Evolutionary conservation across 2,329 filamentous ascomycete genomes (phyloP).

Genomic region (Penicillium digitatum): DNA sequence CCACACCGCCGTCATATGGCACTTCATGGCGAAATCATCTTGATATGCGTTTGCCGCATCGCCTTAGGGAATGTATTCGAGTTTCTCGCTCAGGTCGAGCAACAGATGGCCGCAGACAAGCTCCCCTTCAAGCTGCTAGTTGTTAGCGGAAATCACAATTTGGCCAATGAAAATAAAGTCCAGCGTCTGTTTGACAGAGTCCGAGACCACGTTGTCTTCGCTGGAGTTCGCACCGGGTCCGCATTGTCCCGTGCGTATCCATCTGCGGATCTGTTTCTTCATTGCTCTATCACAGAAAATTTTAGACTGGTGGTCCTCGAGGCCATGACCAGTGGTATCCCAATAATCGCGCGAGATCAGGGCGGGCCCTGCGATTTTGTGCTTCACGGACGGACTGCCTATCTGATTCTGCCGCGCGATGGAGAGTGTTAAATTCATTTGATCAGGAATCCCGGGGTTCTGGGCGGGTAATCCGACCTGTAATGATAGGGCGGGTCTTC

Average conservation of each 20-base stretch:
- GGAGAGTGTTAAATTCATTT: conserved; percentile 55
- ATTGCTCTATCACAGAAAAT: conserved; percentile 68
- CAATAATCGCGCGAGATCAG: conserved; percentile 65
- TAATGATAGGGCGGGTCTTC: conserved; percentile 11
- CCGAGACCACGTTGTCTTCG: conserved; percentile 59
- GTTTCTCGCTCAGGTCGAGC: conserved; percentile 58
- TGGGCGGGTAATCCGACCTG: conserved; percentile 13
- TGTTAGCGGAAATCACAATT: conserved; percentile 65
- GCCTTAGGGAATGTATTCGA: conserved; percentile 69
- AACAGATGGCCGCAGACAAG: conserved; percentile 52
- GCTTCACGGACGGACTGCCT: conserved; percentile 57
- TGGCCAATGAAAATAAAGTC: conserved; percentile 59
- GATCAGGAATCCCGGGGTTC: conserved; percentile 32
- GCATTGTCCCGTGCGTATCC: conserved; percentile 64
- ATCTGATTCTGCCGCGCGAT: conserved; percentile 58
- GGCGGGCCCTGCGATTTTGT: conserved; percentile 67
- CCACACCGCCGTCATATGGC: conserved; percentile 54
- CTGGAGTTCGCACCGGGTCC: conserved; percentile 60
- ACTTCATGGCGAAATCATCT: conserved; percentile 60
- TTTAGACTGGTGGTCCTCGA: conserved; percentile 68
- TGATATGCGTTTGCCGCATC: conserved; percentile 63
- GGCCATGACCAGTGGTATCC: conserved; percentile 66
- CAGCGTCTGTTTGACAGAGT: conserved; percentile 57
- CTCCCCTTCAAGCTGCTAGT: conserved; percentile 62
- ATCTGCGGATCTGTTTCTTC: conserved; percentile 64